Evolutionary conservation across 345 rosid species (phyloP).

Genomic region (Eucalyptus erythrocorys): DNA sequence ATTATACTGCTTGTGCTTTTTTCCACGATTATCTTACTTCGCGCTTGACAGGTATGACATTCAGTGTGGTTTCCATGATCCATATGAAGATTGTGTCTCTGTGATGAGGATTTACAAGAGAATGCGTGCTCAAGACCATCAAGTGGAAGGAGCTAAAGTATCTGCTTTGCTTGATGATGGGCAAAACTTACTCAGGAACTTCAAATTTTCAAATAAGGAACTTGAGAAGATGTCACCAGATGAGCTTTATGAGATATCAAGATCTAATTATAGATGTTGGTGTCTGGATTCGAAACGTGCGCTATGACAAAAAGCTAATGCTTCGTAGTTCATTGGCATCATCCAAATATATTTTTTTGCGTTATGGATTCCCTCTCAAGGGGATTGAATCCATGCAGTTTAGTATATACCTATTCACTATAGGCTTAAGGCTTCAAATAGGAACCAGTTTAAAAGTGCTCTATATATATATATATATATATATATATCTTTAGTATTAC

Average conservation of each 20-base stretch:
- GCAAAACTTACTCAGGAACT: background rate
- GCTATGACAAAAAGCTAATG: background rate
- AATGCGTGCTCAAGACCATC: slow-evolving; percentile 44
- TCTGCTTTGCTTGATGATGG: background rate
- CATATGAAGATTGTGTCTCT: slow-evolving; percentile 61
- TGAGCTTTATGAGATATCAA: slow-evolving; percentile 42
- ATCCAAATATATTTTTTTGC: background rate
- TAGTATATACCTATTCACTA: background rate
- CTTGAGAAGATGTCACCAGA: slow-evolving; percentile 50
- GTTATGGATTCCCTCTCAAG: background rate
- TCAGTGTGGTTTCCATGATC: slow-evolving; percentile 43
- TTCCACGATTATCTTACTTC: background rate
- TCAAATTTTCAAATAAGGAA: slow-evolving; percentile 17
- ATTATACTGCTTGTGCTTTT: background rate
- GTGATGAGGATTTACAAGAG: slow-evolving; percentile 69
- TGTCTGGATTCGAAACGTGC: slow-evolving; percentile 26
- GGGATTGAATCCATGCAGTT: background rate
- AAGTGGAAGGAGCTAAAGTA: slow-evolving; percentile 1
- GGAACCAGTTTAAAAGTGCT: background rate
- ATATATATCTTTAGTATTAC: background rate
- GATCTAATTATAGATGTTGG: slow-evolving; percentile 53
- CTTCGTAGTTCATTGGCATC: background rate
- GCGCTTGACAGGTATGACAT: slow-evolving; percentile 34
- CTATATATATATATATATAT: too few species aligned
- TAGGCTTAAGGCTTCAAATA: background rate